Percentiles rank a stretch among this genome's conserved stretches.
These are phyloP conservation scores for Rosa rugosa DNA, from an alignment of 306 rosid species.

Conservation along the genomic window DNA sequence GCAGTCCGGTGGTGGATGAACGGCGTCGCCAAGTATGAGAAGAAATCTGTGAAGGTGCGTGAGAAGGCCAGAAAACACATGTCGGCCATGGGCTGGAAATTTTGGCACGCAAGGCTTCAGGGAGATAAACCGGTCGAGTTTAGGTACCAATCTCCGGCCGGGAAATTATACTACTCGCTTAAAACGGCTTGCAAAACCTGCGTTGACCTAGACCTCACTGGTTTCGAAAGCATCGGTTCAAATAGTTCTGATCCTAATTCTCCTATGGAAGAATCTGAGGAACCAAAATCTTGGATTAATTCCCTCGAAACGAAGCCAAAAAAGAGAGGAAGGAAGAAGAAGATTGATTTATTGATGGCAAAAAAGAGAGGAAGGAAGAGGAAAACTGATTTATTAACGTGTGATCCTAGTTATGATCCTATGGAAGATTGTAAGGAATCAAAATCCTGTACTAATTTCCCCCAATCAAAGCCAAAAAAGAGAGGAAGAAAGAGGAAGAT, in stretches of 20 bases:
- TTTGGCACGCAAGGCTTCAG: conserved; percentile 33
- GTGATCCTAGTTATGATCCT: not conserved
- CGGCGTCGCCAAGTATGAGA: not conserved
- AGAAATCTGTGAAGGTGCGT: not conserved
- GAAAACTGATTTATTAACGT: not conserved
- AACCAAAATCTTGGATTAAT: not conserved
- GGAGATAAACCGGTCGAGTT: conserved; percentile 31
- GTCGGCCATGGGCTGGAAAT: conserved; percentile 48
- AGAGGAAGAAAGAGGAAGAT: conserved; percentile 17
- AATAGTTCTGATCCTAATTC: conserved; percentile 1
- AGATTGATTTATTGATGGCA: not conserved
- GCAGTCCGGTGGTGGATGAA: conserved; percentile 13
- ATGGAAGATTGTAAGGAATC: not conserved
- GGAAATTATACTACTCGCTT: conserved; percentile 46
- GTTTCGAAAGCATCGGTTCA: not conserved
- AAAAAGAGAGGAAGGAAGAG: conserved; percentile 3
- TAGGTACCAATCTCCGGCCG: conserved; percentile 55
- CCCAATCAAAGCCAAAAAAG: not conserved
- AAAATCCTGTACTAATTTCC: not conserved
- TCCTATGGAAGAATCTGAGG: not conserved
- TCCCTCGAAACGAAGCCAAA: not conserved
- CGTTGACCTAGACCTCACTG: conserved; percentile 7
- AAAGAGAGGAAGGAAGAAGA: not conserved
- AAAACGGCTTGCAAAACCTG: conserved; percentile 49
- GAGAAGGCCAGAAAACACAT: conserved; percentile 54